phyloP scores from a whole-genome alignment of 257 asterid species.

The Catharanthus roseus region DNA sequence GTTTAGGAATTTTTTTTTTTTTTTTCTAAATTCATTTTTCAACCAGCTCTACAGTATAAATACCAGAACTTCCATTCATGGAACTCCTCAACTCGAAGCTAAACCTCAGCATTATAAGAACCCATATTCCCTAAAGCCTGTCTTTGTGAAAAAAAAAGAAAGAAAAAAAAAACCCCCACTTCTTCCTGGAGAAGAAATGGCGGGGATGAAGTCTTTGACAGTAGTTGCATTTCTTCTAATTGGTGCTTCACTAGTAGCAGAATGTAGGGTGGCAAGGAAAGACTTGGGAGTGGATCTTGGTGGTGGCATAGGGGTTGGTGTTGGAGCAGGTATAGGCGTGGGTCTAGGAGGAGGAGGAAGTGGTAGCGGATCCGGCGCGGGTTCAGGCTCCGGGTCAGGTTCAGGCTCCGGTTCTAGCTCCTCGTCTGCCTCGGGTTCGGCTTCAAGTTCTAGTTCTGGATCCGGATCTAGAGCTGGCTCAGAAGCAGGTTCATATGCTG shows the following conservation, averaged over 20 bases:
- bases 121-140: no score
- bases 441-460: constrained; percentile 9
- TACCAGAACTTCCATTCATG: constrained; percentile 6
- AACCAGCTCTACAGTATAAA: constrained; percentile 4
- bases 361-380: constrained; percentile 26
- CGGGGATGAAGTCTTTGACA: constrained; percentile 12
- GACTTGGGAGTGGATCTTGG: constrained; percentile 32
- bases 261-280: constrained; percentile 26
- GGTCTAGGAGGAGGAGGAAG: constrained; percentile 34
- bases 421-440: constrained; percentile 13
- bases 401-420: constrained; percentile 16
- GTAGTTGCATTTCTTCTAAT: constrained; percentile 19
- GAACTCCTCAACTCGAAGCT: neutral
- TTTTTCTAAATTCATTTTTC: neutral
- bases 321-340: constrained; percentile 30
- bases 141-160: no score
- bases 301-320: constrained; percentile 27
- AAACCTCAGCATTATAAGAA: neutral
- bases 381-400: constrained; percentile 27
- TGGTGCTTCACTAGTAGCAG: constrained; percentile 12
- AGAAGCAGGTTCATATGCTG: constrained; percentile 19
- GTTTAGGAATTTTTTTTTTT: neutral
- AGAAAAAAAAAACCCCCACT: no score
- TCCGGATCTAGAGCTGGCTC: constrained; percentile 19
- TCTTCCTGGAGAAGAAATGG: constrained; percentile 12